Percentiles rank a stretch among this genome's conserved stretches.
phyloP scores from a whole-genome alignment of 441 rosid species.

The Sinapis alba region DNA sequence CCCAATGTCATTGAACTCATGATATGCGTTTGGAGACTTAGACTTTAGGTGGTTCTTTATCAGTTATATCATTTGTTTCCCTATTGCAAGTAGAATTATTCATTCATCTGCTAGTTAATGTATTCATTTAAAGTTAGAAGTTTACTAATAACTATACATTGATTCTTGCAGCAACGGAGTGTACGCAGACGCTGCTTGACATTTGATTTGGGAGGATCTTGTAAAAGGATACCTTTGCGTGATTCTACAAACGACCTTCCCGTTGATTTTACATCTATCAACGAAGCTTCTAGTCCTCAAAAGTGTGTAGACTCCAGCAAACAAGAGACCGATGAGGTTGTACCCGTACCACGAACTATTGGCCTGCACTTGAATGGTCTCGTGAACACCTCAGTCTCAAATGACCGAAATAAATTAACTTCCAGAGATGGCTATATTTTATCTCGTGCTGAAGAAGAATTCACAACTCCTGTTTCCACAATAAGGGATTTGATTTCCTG shows the following conservation, averaged over 20 bases:
- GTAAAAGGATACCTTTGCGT: slow-evolving; percentile 29
- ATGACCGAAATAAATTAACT: background rate
- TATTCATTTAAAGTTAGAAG: background rate
- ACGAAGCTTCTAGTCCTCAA: slow-evolving; percentile 18
- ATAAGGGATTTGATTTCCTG: slow-evolving; percentile 38
- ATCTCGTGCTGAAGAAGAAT: slow-evolving; percentile 27
- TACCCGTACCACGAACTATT: slow-evolving; percentile 36
- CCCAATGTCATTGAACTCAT: no score
- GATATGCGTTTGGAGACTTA: no score
- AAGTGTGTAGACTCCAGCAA: slow-evolving; percentile 25
- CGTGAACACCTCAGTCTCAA: slow-evolving; percentile 35
- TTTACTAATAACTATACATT: background rate
- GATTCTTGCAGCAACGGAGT: slow-evolving; percentile 48
- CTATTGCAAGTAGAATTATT: no score
- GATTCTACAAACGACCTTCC: slow-evolving; percentile 28
- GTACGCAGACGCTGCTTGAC: slow-evolving; percentile 54
- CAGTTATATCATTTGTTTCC: no score
- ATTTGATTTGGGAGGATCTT: slow-evolving; percentile 45
- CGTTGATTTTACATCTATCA: slow-evolving; percentile 19
- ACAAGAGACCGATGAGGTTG: slow-evolving; percentile 13
- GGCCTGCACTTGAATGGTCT: slow-evolving; percentile 56
- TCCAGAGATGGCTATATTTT: slow-evolving; percentile 27
- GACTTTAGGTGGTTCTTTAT: no score
- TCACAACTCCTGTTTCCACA: slow-evolving; percentile 32
- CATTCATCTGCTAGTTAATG: background rate